Conservation (phyloP, 1,284 basidiomycete genomes). For the Pulveroboletus sp. region DNA sequence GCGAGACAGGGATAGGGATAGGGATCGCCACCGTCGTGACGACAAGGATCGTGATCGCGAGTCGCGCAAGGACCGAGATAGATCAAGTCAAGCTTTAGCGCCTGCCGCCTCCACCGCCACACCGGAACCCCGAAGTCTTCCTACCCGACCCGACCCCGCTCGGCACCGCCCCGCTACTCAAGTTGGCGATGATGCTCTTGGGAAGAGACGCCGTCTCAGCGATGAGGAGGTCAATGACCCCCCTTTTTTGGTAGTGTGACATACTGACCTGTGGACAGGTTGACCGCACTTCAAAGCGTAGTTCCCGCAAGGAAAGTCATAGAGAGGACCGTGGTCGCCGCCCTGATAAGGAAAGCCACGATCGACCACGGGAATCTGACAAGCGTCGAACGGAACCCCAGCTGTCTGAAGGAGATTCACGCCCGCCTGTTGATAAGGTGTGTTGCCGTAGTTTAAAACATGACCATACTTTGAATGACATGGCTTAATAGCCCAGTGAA, state of each 20-base stretch:
- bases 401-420: constrained; percentile 41
- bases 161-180: constrained; percentile 47
- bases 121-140: constrained; percentile 50
- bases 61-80: constrained; percentile 50
- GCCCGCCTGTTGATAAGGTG: constrained; percentile 60
- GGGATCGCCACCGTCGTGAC: constrained; percentile 36
- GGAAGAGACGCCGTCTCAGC: constrained; percentile 60
- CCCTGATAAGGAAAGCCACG: constrained; percentile 66
- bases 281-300: constrained; percentile 68
- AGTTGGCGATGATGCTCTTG: constrained; percentile 51
- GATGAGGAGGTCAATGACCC: constrained; percentile 57
- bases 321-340: constrained; percentile 67
- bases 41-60: constrained; percentile 41
- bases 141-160: constrained; percentile 53
- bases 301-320: constrained; percentile 69
- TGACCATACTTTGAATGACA: constrained; percentile 4
- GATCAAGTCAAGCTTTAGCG: constrained; percentile 33
- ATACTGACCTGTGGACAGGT: constrained; percentile 39
- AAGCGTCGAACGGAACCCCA: constrained; percentile 65
- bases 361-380: constrained; percentile 62
- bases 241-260: constrained; percentile 5
- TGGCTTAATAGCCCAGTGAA: constrained; percentile 40
- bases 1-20: constrained; percentile 36
- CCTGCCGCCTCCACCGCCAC: constrained; percentile 24
- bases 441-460: constrained; percentile 8